Percentiles rank a stretch among this genome's conserved stretches.
Evolutionary conservation across 148 eudicot species (phyloP).

Genomic region (Limonium bicolor): DNA sequence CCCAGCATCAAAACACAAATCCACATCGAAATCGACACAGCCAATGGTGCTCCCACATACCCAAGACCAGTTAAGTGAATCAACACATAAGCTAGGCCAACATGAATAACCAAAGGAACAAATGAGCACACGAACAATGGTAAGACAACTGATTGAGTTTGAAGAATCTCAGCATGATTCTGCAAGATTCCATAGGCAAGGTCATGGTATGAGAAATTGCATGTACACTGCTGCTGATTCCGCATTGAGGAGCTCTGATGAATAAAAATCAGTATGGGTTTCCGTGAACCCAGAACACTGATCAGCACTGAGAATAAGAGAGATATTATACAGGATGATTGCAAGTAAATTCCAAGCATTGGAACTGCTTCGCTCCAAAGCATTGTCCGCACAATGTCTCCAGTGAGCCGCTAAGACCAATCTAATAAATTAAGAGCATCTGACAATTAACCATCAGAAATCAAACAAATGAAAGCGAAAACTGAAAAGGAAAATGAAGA

Average conservation of each 20-base stretch:
- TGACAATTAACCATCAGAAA: too few relatives aligned
- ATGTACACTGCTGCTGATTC: slow-evolving; percentile 45
- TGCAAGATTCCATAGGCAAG: slow-evolving; percentile 49
- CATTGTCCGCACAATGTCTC: slow-evolving; percentile 94
- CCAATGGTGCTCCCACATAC: slow-evolving; percentile 58
- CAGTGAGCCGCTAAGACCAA: slow-evolving; percentile 71
- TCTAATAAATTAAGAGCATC: too few relatives aligned
- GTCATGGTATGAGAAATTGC: slow-evolving; percentile 52
- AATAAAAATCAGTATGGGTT: slow-evolving; percentile 38
- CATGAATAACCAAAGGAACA: slow-evolving; percentile 27
- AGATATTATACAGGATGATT: slow-evolving; percentile 63
- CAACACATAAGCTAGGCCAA: slow-evolving; percentile 27
- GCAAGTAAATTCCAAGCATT: slow-evolving; percentile 65
- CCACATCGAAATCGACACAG: slow-evolving; percentile 58
- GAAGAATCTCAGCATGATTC: slow-evolving; percentile 64
- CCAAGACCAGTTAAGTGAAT: slow-evolving; percentile 36
- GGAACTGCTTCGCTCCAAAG: slow-evolving; percentile 55
- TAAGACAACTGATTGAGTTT: slow-evolving; percentile 48
- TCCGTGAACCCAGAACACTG: slow-evolving; percentile 64
- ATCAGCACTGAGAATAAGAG: slow-evolving; percentile 38
- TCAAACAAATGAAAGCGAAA: too few relatives aligned
- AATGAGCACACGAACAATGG: slow-evolving; percentile 47
- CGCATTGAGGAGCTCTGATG: slow-evolving; percentile 49
- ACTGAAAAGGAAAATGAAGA: background rate
- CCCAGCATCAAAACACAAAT: slow-evolving; percentile 31